A percentile compares a stretch with the other conserved stretches of the same genome.
Conservation (phyloP, 192 early-diverging fungal species). For the Coemansia sp. region DNA sequence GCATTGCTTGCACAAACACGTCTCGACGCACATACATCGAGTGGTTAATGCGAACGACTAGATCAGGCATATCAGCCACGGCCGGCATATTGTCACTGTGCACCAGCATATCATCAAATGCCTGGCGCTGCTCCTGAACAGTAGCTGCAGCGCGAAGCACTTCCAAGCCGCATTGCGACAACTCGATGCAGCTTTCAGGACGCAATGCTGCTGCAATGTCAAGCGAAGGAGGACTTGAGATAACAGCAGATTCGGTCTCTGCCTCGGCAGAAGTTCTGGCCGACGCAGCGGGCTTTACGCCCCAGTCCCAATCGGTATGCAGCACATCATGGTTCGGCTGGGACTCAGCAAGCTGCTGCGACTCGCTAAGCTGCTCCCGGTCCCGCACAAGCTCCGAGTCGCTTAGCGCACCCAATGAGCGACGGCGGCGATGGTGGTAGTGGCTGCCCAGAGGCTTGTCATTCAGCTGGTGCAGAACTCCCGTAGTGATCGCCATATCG, state of each 20-base stretch:
- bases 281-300: slow-evolving; percentile 21
- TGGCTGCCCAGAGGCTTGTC: too few relatives aligned
- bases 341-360: neutral
- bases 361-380: neutral
- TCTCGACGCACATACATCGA: slow-evolving; percentile 30
- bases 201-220: slow-evolving; percentile 5
- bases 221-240: neutral
- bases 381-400: slow-evolving; percentile 33
- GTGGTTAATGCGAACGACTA: slow-evolving; percentile 22
- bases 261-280: neutral
- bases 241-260: neutral
- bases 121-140: slow-evolving; percentile 1
- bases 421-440: neutral
- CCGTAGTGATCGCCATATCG: slow-evolving; percentile 26
- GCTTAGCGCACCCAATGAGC: slow-evolving; percentile 29
- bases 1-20: slow-evolving; percentile 28
- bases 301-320: slow-evolving; percentile 54
- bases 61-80: slow-evolving; percentile 18
- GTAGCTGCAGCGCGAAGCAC: slow-evolving; percentile 13
- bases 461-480: slow-evolving; percentile 20
- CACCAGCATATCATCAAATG: slow-evolving; percentile 19
- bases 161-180: slow-evolving; percentile 44
- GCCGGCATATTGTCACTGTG: slow-evolving; percentile 8
- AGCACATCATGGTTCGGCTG: slow-evolving; percentile 3
- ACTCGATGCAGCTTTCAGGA: slow-evolving; percentile 2